A percentile compares a stretch with the other conserved stretches of the same genome.
Conservation (phyloP, 768 basidiomycete species). For the Pleurotus salmoneostramineus region DNA sequence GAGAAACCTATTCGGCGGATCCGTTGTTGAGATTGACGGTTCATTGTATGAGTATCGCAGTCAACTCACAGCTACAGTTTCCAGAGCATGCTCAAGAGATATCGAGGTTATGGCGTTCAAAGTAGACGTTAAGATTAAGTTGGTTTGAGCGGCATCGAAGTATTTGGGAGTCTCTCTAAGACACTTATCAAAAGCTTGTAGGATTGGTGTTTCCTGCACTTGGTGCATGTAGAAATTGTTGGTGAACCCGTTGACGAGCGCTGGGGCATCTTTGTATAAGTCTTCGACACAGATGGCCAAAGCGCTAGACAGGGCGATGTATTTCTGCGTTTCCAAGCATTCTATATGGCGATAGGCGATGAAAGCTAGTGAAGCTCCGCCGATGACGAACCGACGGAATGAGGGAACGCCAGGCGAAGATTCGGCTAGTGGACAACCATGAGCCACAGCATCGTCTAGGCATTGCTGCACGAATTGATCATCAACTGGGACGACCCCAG, state of each 20-base stretch:
- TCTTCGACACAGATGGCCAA: neutral
- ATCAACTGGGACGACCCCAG: neutral
- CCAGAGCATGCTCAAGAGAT: no score
- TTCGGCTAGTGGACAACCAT: neutral
- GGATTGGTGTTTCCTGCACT: neutral
- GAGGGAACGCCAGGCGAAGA: neutral
- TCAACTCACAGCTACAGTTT: no score
- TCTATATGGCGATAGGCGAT: neutral
- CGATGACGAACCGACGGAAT: neutral
- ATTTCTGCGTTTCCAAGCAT: neutral
- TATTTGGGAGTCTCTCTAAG: no score
- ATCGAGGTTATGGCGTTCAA: no score
- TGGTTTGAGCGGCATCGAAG: no score
- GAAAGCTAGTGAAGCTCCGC: neutral
- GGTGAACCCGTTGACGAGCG: neutral
- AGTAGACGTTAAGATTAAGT: no score
- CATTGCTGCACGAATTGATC: neutral
- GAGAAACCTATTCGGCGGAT: no score
- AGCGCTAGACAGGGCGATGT: neutral
- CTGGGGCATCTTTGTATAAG: neutral
- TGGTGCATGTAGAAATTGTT: neutral
- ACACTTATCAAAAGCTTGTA: neutral
- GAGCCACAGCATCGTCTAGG: neutral
- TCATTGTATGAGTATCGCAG: no score
- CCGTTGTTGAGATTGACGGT: no score